Evolutionary conservation across 192 early-diverging fungal genomes (phyloP).

Genomic region (Polychytrium aggregatum): DNA sequence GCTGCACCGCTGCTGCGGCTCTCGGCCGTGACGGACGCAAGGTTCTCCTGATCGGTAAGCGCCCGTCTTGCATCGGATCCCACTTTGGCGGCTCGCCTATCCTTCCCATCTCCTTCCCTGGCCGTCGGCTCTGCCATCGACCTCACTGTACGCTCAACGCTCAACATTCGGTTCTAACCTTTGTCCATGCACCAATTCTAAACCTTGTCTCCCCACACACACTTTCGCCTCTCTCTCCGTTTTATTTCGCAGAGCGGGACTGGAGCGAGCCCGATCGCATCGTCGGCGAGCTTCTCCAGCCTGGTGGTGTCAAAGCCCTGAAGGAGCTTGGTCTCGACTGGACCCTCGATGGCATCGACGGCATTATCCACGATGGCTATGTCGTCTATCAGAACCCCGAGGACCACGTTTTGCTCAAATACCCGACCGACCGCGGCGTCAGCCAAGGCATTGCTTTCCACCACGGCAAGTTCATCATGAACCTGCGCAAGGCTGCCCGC

Average conservation of each 20-base stretch:
- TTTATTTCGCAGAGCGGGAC: slow-evolving; percentile 57
- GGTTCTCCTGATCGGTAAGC: slow-evolving; percentile 47
- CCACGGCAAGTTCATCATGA: slow-evolving; percentile 86
- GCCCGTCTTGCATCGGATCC: too few species aligned
- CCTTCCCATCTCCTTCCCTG: too few species aligned
- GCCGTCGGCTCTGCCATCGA: too few species aligned
- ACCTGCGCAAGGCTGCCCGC: slow-evolving; percentile 58
- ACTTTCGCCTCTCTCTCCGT: background rate
- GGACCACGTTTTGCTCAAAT: slow-evolving; percentile 57
- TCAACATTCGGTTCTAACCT: too few species aligned
- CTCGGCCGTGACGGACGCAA: slow-evolving; percentile 63
- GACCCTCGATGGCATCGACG: slow-evolving; percentile 76
- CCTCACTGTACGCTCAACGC: background rate
- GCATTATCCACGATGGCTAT: slow-evolving; percentile 75
- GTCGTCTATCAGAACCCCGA: slow-evolving; percentile 54
- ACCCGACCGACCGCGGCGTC: slow-evolving; percentile 43
- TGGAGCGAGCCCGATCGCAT: slow-evolving; percentile 92
- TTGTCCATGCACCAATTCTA: too few species aligned
- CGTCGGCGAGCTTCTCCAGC: slow-evolving; percentile 95
- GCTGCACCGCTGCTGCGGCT: slow-evolving; percentile 71
- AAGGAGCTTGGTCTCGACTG: slow-evolving; percentile 60
- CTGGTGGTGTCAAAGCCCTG: slow-evolving; percentile 79
- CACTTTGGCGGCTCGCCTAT: too few species aligned
- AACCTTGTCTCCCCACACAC: too few species aligned
- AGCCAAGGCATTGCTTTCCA: slow-evolving; percentile 77